A percentile compares a stretch with the other conserved stretches of the same genome.
Conservation (phyloP, 805 yeast genomes). For the Schwanniomyces occidentalis region DNA sequence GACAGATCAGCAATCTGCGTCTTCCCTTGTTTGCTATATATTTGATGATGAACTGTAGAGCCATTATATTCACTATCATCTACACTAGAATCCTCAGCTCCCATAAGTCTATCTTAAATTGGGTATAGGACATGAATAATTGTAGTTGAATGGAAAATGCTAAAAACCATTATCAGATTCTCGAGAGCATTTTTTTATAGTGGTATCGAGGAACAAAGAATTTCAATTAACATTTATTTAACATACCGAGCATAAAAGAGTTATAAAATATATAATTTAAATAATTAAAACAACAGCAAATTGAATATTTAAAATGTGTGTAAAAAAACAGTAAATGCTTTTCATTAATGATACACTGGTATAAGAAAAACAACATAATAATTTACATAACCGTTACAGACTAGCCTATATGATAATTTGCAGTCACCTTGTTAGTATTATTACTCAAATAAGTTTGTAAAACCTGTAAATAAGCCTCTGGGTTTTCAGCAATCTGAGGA, state of each 20-base stretch:
- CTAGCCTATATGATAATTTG: background rate
- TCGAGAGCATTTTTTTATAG: too few species aligned
- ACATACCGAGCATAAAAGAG: background rate
- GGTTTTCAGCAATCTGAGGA: conserved; percentile 9
- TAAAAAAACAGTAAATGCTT: too few species aligned
- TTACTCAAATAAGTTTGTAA: conserved; percentile 6
- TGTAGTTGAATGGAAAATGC: too few species aligned
- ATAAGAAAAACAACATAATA: too few species aligned
- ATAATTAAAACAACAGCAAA: background rate
- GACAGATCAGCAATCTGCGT: conserved; percentile 1
- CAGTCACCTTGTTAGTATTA: background rate
- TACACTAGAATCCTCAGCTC: background rate
- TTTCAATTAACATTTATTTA: background rate
- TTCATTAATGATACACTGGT: too few species aligned
- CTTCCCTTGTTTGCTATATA: background rate
- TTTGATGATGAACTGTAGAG: conserved; percentile 1
- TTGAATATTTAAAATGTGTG: background rate
- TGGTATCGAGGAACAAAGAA: too few species aligned
- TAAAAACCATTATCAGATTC: background rate
- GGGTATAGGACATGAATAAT: background rate
- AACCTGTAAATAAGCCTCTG: conserved; percentile 7
- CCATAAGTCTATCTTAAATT: too few species aligned
- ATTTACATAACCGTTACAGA: background rate
- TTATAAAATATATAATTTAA: background rate
- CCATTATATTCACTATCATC: conserved; percentile 2